phyloP scores from a whole-genome alignment of 1,284 basidiomycete species.

The Rhodotorula sp. region DNA sequence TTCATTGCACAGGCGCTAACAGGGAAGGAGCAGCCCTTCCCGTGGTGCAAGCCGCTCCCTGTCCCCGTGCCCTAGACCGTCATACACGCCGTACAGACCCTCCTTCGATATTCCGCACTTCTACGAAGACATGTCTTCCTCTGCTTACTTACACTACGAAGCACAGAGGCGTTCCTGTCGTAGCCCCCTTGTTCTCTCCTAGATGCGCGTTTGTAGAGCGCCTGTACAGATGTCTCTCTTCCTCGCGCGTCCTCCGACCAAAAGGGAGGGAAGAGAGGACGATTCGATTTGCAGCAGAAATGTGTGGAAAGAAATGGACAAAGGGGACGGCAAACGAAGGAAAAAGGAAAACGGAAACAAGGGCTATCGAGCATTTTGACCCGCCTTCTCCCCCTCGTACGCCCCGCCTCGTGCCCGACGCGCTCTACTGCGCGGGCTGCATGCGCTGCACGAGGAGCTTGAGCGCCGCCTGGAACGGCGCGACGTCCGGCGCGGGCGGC shows the following conservation, averaged over 20 bases:
- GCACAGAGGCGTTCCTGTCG: too few relatives aligned
- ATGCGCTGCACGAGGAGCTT: conserved; percentile 42
- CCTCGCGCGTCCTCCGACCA: too few relatives aligned
- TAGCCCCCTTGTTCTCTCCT: too few relatives aligned
- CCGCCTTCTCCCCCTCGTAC: too few relatives aligned
- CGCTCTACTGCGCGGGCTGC: background rate
- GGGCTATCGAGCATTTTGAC: background rate
- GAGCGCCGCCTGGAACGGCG: conserved; percentile 45
- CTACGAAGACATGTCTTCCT: too few relatives aligned
- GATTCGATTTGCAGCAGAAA: too few relatives aligned
- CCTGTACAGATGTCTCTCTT: too few relatives aligned
- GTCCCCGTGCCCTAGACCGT: background rate
- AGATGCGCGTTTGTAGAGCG: too few relatives aligned
- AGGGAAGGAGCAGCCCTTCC: background rate
- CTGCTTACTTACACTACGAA: too few relatives aligned
- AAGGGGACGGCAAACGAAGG: background rate
- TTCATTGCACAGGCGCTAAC: background rate
- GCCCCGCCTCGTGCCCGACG: background rate
- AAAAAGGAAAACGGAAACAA: background rate
- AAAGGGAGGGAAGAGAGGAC: background rate
- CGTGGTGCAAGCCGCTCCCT: background rate
- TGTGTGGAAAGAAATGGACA: background rate
- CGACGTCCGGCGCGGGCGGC: conserved; percentile 31
- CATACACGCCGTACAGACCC: background rate
- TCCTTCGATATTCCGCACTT: background rate